Conservation (phyloP, 1,139 yeast genomes). For the Pichia sp. region DNA sequence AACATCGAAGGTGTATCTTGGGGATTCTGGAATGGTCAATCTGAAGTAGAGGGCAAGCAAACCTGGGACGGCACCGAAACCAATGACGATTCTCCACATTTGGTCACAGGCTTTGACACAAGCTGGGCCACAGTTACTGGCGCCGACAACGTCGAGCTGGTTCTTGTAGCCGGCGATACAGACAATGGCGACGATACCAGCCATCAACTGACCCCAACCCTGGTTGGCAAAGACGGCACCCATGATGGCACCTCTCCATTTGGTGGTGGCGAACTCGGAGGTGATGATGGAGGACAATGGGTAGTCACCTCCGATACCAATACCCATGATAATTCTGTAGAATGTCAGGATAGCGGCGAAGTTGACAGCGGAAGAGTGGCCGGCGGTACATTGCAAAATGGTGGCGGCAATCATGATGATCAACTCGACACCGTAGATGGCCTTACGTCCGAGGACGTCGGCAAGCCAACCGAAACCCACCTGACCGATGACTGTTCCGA, state of each 20-base stretch:
- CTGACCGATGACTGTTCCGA: constrained; percentile 94
- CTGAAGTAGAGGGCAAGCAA: constrained; percentile 76
- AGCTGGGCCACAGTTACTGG: constrained; percentile 50
- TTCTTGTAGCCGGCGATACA: constrained; percentile 69
- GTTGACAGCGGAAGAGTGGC: constrained; percentile 62
- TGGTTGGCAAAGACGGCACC: constrained; percentile 90
- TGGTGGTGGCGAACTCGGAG: constrained; percentile 83
- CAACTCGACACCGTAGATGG: constrained; percentile 81
- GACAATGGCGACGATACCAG: constrained; percentile 73
- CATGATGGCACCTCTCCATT: constrained; percentile 96
- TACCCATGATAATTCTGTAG: constrained; percentile 80
- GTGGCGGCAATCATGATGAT: constrained; percentile 79
- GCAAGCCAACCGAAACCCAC: constrained; percentile 80
- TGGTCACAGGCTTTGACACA: constrained; percentile 79
- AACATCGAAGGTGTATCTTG: constrained; percentile 80
- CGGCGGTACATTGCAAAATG: constrained; percentile 67
- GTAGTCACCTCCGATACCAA: constrained; percentile 99
- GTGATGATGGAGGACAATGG: constrained; percentile 93
- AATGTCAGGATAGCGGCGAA: constrained; percentile 68
- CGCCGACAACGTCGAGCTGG: constrained; percentile 47
- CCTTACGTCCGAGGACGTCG: constrained; percentile 83
- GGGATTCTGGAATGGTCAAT: constrained; percentile 90
- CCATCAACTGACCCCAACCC: constrained; percentile 88
- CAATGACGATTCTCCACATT: constrained; percentile 89
- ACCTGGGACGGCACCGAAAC: constrained; percentile 90